phyloP scores from a whole-genome alignment of 371 early-diverging fungal species.

The Thermomucor indicae-seudaticae region DNA sequence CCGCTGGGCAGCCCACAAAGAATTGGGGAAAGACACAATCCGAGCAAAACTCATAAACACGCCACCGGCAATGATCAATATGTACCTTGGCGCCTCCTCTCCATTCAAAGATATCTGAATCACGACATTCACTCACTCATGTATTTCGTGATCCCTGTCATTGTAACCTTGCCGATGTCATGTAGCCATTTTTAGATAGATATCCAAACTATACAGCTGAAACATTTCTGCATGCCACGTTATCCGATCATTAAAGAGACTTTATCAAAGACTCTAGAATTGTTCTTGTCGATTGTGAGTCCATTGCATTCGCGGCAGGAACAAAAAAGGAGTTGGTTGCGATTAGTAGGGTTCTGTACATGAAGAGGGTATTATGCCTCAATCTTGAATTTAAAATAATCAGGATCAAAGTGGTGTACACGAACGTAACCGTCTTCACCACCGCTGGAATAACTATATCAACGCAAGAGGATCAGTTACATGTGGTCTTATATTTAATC shows the following conservation, averaged over 20 bases:
- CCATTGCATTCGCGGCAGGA: no score
- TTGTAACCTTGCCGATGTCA: no score
- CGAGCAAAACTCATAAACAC: slow-evolving; percentile 39
- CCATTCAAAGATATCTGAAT: slow-evolving; percentile 29
- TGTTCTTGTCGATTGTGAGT: no score
- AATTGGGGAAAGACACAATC: slow-evolving; percentile 31
- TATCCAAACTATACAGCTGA: no score
- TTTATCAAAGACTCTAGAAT: no score
- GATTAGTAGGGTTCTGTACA: no score
- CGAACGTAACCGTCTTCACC: slow-evolving; percentile 99
- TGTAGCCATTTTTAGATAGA: no score
- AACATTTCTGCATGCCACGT: no score
- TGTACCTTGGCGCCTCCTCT: slow-evolving; percentile 36
- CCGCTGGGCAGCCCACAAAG: slow-evolving; percentile 48
- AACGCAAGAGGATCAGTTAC: not conserved
- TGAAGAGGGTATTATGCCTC: slow-evolving; percentile 33
- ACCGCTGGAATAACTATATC: slow-evolving; percentile 94
- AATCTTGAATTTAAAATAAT: slow-evolving; percentile 92
- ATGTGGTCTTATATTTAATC: not conserved
- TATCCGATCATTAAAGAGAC: no score
- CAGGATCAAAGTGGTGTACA: slow-evolving; percentile 93
- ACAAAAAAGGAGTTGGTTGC: not conserved
- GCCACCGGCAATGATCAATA: slow-evolving; percentile 35
- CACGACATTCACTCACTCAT: not conserved
- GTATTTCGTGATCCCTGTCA: not conserved